Evolutionary conservation across 352 stramenopile species (phyloP), one percentile per base, ranked within the genome.

Genomic region (Phytophthora parvispora): DNA sequence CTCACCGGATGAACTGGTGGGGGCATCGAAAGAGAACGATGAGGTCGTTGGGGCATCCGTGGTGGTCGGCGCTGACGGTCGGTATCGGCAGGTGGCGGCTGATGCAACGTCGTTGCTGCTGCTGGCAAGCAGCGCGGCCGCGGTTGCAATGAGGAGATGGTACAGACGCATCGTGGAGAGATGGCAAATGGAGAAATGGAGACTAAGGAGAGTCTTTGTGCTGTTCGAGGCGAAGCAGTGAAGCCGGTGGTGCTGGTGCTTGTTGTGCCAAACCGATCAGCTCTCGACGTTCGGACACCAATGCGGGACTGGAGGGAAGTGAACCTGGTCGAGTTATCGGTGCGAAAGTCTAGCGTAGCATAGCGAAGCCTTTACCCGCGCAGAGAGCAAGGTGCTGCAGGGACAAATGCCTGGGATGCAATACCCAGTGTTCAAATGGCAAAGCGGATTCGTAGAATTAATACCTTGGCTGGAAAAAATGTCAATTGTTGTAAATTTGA

Each of bases 231-330:
- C 6, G 38, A 22, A 8, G 15, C 38, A 18, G 38, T 47, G 18
- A 18, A 52, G 22, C 8, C 8, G n/a, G 15, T 36, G 25, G 42
- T 40, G 28, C 31, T n/a, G n/a, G n/a, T n/a, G n/a, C n/a, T n/a
- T n/a, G n/a, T n/a, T n/a, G n/a, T n/a, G n/a, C n/a, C n/a, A n/a
- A n/a, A n/a, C n/a, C 31, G 31, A 28, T 61, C 54, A 51, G 27
- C 15, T 42, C 48, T 16, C 31, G 58, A 59, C 10, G 36, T 58
- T 59, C 59, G 59, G 59, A 59, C 32, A 65, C 34, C 47, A 51
- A 62, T 36, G 25, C 6, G 25, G 15, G 27, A 55, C 8, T 24
- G 10, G 22, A 36, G 54, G 31, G 54, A 53, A 58, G 51, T 43
- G 31, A 58, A 45, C 31, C 51, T 29, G 20, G 51, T 24, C 31